A percentile compares a stretch with the other conserved stretches of the same genome.
Conservation (phyloP, 2,329 filamentous ascomycete genomes). For the Alternaria sp. region DNA sequence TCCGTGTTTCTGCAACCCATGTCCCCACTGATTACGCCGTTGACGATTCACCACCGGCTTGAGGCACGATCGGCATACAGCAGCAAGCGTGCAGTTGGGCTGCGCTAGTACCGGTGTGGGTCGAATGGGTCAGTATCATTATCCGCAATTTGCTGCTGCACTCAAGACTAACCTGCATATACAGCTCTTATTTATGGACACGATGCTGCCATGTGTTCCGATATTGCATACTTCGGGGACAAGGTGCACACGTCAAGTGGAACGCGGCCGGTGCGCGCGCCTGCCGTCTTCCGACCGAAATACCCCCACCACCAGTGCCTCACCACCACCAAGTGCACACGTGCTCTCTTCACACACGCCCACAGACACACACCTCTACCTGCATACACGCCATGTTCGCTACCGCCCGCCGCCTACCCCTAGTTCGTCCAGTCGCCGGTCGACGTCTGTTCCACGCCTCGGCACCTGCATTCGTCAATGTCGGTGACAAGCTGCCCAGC, state of each 20-base stretch:
- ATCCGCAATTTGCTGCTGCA: slow-evolving; percentile 8
- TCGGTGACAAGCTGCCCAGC: slow-evolving; percentile 79
- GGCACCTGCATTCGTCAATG: slow-evolving; percentile 68
- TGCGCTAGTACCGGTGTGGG: slow-evolving; percentile 1
- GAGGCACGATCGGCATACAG: slow-evolving; percentile 15
- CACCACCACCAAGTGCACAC: slow-evolving; percentile 8
- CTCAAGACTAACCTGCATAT: not conserved
- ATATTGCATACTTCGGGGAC: not conserved
- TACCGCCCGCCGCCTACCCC: slow-evolving; percentile 39
- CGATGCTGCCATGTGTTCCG: not conserved
- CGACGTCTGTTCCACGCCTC: slow-evolving; percentile 67
- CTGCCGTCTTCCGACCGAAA: slow-evolving; percentile 8
- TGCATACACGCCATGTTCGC: slow-evolving; percentile 25
- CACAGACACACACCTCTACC: slow-evolving; percentile 12
- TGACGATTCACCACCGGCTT: slow-evolving; percentile 16
- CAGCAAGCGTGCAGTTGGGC: slow-evolving; percentile 3
- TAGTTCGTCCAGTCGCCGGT: slow-evolving; percentile 25
- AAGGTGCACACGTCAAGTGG: not conserved
- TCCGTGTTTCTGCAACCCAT: not conserved
- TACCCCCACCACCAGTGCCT: slow-evolving; percentile 3
- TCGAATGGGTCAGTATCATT: slow-evolving; percentile 1
- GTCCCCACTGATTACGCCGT: slow-evolving; percentile 9
- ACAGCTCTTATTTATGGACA: not conserved
- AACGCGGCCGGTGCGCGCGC: slow-evolving; percentile 1
- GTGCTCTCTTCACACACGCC: not conserved